A percentile compares a stretch with the other conserved stretches of the same genome.
Evolutionary conservation across 2,329 filamentous ascomycete genomes (phyloP).

Genomic region (Knufia petricola): DNA sequence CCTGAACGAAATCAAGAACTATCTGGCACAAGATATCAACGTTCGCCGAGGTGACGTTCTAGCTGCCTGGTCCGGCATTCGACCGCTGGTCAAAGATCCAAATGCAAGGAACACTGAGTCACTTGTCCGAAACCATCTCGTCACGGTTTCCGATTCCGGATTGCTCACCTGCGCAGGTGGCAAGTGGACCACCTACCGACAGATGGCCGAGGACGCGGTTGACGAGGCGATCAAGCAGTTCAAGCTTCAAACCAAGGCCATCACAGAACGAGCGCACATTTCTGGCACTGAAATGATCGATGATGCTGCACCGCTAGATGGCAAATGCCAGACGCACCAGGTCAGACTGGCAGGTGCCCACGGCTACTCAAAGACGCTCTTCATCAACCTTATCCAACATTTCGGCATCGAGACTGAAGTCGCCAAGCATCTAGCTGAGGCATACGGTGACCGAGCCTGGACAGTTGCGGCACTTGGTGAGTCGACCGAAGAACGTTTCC

Average conservation of each 20-base stretch:
- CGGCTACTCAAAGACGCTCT: constrained; percentile 79
- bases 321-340: constrained; percentile 72
- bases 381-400: constrained; percentile 91
- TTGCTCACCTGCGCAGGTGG: constrained; percentile 78
- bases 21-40: constrained; percentile 74
- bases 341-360: constrained; percentile 75
- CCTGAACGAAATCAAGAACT: constrained; percentile 69
- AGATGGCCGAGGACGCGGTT: constrained; percentile 86
- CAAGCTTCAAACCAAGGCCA: constrained; percentile 17
- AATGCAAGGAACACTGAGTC: constrained; percentile 79
- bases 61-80: constrained; percentile 80
- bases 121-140: constrained; percentile 75
- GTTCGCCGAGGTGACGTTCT: constrained; percentile 80
- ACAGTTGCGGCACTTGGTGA: constrained; percentile 71
- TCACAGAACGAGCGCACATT: constrained; percentile 18
- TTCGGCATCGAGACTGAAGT: constrained; percentile 88
- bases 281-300: constrained; percentile 21
- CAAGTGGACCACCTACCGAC: constrained; percentile 88
- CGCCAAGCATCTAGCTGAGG: constrained; percentile 74
- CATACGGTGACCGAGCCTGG: constrained; percentile 90
- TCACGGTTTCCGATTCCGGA: constrained; percentile 69
- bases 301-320: constrained; percentile 38
- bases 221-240: constrained; percentile 45
- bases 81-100: constrained; percentile 76
- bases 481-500: constrained; percentile 69